phyloP scores from a whole-genome alignment of 345 rosid species.

The Combretum micranthum region DNA sequence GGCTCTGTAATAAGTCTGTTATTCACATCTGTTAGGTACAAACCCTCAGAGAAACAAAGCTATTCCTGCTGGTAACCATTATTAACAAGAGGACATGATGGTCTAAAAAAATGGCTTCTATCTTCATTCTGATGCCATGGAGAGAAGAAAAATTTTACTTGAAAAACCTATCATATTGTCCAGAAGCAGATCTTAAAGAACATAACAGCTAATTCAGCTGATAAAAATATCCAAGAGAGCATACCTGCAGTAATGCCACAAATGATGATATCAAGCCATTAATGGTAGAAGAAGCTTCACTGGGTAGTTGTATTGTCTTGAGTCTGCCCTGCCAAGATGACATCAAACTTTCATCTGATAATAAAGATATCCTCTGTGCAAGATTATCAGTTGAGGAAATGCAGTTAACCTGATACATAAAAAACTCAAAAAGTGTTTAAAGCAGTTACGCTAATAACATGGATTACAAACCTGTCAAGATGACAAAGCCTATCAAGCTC shows the following conservation, averaged over 20 bases:
- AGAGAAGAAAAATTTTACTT: background rate
- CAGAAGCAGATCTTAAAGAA: background rate
- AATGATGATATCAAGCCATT: slow-evolving; percentile 82
- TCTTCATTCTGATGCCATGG: too few relatives aligned
- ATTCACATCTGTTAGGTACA: too few relatives aligned
- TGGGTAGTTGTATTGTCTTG: slow-evolving; percentile 42
- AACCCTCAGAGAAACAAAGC: too few relatives aligned
- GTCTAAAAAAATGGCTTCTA: too few relatives aligned
- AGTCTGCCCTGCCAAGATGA: slow-evolving; percentile 80
- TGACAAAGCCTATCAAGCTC: slow-evolving; percentile 64
- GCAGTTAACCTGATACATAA: background rate
- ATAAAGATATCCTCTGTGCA: background rate
- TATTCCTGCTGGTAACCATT: too few relatives aligned
- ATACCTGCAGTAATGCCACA: slow-evolving; percentile 71
- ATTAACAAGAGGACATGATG: too few relatives aligned
- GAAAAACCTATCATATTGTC: background rate
- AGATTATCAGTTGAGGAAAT: background rate
- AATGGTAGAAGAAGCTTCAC: slow-evolving; percentile 43
- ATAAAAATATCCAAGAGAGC: background rate
- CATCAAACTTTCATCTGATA: slow-evolving; percentile 13
- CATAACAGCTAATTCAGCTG: background rate
- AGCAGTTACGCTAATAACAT: background rate
- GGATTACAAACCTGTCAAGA: slow-evolving; percentile 59
- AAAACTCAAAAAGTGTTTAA: background rate
- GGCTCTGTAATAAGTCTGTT: too few relatives aligned